A percentile compares a stretch with the other conserved stretches of the same genome.
phyloP scores from a whole-genome alignment of 345 rosid species.

The Nephelium lappaceum region DNA sequence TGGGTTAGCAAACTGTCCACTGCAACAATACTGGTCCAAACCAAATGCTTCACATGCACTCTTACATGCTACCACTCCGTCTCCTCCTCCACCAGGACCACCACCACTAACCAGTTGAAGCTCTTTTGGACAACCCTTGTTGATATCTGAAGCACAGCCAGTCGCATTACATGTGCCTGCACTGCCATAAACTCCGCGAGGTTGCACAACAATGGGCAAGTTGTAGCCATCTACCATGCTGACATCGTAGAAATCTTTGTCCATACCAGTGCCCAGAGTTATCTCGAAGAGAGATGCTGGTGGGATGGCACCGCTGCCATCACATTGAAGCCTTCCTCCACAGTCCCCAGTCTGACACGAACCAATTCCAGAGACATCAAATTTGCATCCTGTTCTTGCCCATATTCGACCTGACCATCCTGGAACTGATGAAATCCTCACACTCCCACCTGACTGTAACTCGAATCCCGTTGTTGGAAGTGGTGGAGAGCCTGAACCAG shows the following conservation, averaged over 20 bases:
- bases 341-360: constrained; percentile 81
- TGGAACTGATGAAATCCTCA: constrained; percentile 52
- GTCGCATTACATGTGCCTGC: constrained; percentile 69
- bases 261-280: constrained; percentile 57
- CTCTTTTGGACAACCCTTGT: constrained; percentile 85
- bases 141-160: constrained; percentile 70
- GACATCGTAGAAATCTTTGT: constrained; percentile 74
- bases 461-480: constrained; percentile 69
- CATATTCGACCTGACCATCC: constrained; percentile 95
- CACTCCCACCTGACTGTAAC: constrained; percentile 63
- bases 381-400: constrained; percentile 87
- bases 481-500: constrained; percentile 79
- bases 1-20: constrained; percentile 88
- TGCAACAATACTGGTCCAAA: constrained; percentile 84
- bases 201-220: constrained; percentile 73
- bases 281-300: constrained; percentile 90
- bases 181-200: constrained; percentile 50
- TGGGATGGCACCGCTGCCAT: constrained; percentile 72
- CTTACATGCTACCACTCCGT: constrained; percentile 70
- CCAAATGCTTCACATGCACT: constrained; percentile 92
- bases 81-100: constrained; percentile 35
- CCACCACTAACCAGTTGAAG: constrained; percentile 82
- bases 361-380: constrained; percentile 61
- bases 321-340: constrained; percentile 76
- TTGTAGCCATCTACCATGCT: constrained; percentile 89